Percentiles rank a stretch among this genome's conserved stretches.
Evolutionary conservation across 2,329 filamentous ascomycete species (phyloP).

Genomic region (Nothophoma quercina): DNA sequence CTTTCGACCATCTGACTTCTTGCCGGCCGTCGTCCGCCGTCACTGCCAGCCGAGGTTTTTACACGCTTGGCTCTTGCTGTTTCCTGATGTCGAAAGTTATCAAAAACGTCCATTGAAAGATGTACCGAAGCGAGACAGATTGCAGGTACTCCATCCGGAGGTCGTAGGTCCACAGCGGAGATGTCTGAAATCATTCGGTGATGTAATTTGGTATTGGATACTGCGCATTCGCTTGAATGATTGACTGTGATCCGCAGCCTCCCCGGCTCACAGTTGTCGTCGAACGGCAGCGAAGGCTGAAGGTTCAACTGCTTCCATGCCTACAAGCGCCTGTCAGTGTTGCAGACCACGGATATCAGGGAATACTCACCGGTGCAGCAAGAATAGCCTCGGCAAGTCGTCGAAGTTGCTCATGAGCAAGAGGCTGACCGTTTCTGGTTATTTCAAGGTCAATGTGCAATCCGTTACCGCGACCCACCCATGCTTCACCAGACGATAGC

Average conservation of each 20-base stretch:
- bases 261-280: not conserved
- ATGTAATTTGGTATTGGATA: slow-evolving; percentile 12
- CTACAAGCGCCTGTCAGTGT: slow-evolving; percentile 21
- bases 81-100: slow-evolving; percentile 19
- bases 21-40: not conserved
- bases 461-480: slow-evolving; percentile 43
- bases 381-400: slow-evolving; percentile 34
- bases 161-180: slow-evolving; percentile 36
- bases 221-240: slow-evolving; percentile 1
- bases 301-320: slow-evolving; percentile 47
- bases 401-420: slow-evolving; percentile 27
- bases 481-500: slow-evolving; percentile 37
- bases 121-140: slow-evolving; percentile 39
- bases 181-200: slow-evolving; percentile 37
- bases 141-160: slow-evolving; percentile 38
- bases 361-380: slow-evolving; percentile 37
- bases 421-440: slow-evolving; percentile 34
- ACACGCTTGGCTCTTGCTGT: slow-evolving; percentile 16
- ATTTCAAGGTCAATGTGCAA: slow-evolving; percentile 42
- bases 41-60: slow-evolving; percentile 7
- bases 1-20: not conserved
- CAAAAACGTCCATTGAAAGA: slow-evolving; percentile 33
- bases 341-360: not conserved
- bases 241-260: slow-evolving; percentile 7
- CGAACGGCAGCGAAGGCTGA: slow-evolving; percentile 23